Evolutionary conservation across 768 basidiomycete species (phyloP).

Genomic region (Russula vinacea): DNA sequence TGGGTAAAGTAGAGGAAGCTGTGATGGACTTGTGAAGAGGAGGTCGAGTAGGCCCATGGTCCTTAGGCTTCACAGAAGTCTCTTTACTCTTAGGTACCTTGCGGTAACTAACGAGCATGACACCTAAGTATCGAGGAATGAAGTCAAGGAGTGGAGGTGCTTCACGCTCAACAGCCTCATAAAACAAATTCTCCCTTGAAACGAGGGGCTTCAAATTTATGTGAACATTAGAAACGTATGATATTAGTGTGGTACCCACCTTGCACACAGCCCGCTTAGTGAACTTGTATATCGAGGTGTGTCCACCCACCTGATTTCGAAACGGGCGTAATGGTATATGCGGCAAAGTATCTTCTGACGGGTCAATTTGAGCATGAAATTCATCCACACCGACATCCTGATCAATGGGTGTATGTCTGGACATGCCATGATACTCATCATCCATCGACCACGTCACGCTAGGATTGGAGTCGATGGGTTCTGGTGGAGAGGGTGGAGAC

Average conservation of each 20-base stretch:
- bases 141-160: constrained; percentile 89
- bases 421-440: constrained; percentile 35
- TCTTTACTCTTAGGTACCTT: constrained; percentile 46
- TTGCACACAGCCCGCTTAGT: constrained; percentile 98
- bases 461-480: constrained; percentile 36
- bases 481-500: constrained; percentile 39
- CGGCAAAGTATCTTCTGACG: constrained; percentile 61
- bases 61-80: constrained; percentile 21
- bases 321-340: constrained; percentile 94
- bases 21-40: constrained; percentile 35
- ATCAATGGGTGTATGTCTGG: constrained; percentile 13
- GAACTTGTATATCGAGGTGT: constrained; percentile 96
- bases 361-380: constrained; percentile 41
- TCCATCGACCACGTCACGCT: constrained; percentile 36
- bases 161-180: constrained; percentile 92
- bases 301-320: constrained; percentile 96
- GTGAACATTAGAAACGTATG: constrained; percentile 5
- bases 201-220: constrained; percentile 71
- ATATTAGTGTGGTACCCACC: constrained; percentile 49
- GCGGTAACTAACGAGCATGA: constrained; percentile 97
- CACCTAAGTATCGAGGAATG: constrained; percentile 97
- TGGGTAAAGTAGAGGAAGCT: constrained; percentile 23
- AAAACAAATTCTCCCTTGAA: constrained; percentile 95
- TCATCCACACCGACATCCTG: constrained; percentile 32
- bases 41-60: constrained; percentile 31